Evolutionary conservation across 805 yeast species (phyloP).

Genomic region (Saturnispora gosingensis): DNA sequence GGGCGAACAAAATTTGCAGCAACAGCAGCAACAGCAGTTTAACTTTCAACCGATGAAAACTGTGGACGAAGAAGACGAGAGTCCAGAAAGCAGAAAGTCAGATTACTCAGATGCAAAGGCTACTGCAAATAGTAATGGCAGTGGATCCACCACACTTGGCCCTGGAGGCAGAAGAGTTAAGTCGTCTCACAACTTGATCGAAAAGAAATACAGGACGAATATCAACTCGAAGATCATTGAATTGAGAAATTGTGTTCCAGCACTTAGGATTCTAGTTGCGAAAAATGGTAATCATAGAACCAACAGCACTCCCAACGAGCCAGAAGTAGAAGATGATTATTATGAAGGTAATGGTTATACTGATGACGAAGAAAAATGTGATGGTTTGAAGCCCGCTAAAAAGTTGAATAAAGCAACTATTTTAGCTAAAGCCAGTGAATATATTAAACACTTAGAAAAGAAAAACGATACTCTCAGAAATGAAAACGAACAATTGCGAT

Average conservation of each 20-base stretch:
- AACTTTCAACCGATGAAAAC: conserved; percentile 5
- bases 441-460: conserved; percentile 60
- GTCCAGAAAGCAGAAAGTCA: conserved; percentile 6
- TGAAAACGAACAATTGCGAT: conserved; percentile 37
- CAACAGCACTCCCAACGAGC: conserved; percentile 28
- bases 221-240: conserved; percentile 67
- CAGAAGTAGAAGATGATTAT: conserved; percentile 35
- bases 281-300: conserved; percentile 30
- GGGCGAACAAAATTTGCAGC: conserved; percentile 6
- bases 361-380: conserved; percentile 48
- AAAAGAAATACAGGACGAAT: conserved; percentile 73
- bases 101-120: conserved; percentile 8
- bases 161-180: conserved; percentile 36
- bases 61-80: conserved; percentile 9
- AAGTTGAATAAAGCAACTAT: conserved; percentile 73
- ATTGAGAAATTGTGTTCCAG: conserved; percentile 71
- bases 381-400: conserved; percentile 68
- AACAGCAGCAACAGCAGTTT: neutral
- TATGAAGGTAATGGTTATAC: conserved; percentile 46
- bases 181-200: conserved; percentile 73
- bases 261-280: conserved; percentile 42
- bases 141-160: conserved; percentile 2
- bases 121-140: conserved; percentile 5
- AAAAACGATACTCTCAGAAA: conserved; percentile 42
- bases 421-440: conserved; percentile 66